phyloP scores from a whole-genome alignment of 176 grass and related monocot species.

The Melocanna baccifera region DNA sequence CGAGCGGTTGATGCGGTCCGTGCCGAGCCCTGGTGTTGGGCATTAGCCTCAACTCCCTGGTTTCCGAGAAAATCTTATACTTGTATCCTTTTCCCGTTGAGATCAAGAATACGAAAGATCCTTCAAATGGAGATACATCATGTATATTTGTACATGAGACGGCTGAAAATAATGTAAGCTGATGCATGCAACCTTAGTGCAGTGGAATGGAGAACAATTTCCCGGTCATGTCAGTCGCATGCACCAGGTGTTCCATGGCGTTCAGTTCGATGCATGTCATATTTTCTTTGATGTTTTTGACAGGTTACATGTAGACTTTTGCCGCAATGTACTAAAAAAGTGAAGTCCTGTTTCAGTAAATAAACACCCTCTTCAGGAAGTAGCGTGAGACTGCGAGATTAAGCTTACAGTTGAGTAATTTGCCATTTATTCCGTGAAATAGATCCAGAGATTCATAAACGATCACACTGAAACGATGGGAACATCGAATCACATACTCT shows the following conservation, averaged over 20 bases:
- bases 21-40: slow-evolving; percentile 64
- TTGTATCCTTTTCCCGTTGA: neutral
- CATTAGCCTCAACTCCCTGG: slow-evolving; percentile 25
- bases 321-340: neutral
- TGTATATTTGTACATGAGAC: neutral
- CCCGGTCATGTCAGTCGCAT: neutral
- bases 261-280: neutral
- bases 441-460: neutral
- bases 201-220: neutral
- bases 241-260: neutral
- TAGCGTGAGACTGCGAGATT: neutral
- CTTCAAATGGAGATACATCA: neutral
- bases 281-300: neutral
- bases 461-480: too few species aligned
- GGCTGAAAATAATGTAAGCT: neutral
- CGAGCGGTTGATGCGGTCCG: slow-evolving; percentile 46
- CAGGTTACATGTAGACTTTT: neutral
- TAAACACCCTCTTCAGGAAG: neutral
- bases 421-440: neutral
- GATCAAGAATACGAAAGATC: neutral
- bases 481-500: too few species aligned
- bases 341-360: neutral
- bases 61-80: neutral
- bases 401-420: neutral
- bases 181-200: neutral